Base-by-base conservation (phyloP, 208 protist genomes). In the Trypanosoma platydactyli region DNA sequence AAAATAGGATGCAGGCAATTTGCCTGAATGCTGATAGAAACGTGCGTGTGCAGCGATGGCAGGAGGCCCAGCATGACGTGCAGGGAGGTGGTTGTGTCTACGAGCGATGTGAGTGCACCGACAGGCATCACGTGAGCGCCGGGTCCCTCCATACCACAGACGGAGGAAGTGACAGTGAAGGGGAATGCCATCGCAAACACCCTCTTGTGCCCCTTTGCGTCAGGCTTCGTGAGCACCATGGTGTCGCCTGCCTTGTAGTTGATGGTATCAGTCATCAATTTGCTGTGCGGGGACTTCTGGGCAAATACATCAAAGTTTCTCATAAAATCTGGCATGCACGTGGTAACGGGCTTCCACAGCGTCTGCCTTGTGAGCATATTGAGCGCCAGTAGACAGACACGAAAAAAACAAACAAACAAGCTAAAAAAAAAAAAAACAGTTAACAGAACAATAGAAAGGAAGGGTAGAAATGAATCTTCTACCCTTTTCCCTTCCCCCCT, bases 11-110 rank as follows among this genome's bases (percentile, higher is more conserved):
- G 73, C 22, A 81, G 27, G 29, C 40, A 53, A 42, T 87, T 79
- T 12, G 71, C 44, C 20, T 86, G 77, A 16, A 94, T 71, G 62
- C 66, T 80, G 50, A 91, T 83, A 22, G 83, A 90, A 24, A 94
- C 88, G 66, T 94, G 88, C 25, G 58, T n/a, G 38, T 59, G 55
- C 1, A 35, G 65, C 22, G 64, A 55, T 3, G 88, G 83, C 24
- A 89, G 27, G 5, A 94, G 70, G 0, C 80, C 76, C 63, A 85
- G 75, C 68, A 88, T 83, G 27, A 90, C 77, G 44, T 94, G 88
- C 27, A 88, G 53, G 0, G 85, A 90, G 54, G 88, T 92, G 49
- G 60, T 77, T 2, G 72, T 82, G 70, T 92, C 85, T n/a, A 76
- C 66, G 45, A 89, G 57, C 20, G 78, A 61, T 1, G 67, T 80